Evolutionary conservation across 768 basidiomycete species (phyloP).

Genomic region (Russula compacta): DNA sequence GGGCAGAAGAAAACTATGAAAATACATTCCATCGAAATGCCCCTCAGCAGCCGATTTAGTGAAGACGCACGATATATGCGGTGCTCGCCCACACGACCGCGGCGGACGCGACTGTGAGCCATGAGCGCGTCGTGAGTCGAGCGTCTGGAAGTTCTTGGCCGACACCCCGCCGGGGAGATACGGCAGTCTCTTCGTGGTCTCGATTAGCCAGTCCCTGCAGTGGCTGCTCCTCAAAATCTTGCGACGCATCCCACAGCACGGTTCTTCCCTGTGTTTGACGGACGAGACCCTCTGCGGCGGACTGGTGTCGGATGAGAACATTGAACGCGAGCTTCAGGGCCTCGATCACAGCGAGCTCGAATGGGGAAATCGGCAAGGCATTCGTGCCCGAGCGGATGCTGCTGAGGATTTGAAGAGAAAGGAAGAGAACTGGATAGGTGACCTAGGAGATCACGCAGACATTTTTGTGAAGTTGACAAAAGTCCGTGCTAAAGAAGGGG

Average conservation of each 20-base stretch:
- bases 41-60: background rate
- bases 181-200: background rate
- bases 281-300: background rate
- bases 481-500: background rate
- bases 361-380: background rate
- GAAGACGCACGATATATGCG: constrained; percentile 8
- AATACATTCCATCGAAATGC: background rate
- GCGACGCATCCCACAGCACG: constrained; percentile 2
- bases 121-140: background rate
- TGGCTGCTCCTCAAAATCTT: constrained; percentile 10
- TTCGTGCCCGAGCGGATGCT: background rate
- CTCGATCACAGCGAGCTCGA: constrained; percentile 14
- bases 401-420: constrained; percentile 4
- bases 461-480: background rate
- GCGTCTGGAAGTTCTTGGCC: background rate
- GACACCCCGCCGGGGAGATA: background rate
- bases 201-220: background rate
- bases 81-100: constrained; percentile 6
- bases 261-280: background rate
- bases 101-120: background rate
- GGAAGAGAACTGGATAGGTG: constrained; percentile 8
- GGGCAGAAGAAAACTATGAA: constrained; percentile 4
- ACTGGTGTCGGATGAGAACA: background rate
- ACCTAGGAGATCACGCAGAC: background rate
- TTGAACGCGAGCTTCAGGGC: constrained; percentile 11